Evolutionary conservation across 1,139 yeast genomes (phyloP).

Genomic region (Candida anutae): DNA sequence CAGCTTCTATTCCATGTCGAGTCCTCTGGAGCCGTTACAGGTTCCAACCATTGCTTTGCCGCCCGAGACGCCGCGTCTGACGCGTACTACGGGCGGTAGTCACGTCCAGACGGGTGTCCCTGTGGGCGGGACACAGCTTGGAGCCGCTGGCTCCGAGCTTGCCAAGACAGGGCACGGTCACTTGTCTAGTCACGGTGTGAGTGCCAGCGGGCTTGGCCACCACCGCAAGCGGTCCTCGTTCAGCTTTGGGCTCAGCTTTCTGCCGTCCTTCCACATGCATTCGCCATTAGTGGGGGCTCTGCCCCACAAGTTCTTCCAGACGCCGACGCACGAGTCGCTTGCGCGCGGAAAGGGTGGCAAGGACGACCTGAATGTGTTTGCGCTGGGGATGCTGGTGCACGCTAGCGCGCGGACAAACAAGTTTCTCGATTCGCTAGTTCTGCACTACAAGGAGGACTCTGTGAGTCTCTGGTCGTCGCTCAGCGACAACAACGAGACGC

Average conservation of each 20-base stretch:
- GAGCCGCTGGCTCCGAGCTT: too few relatives aligned
- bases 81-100: neutral
- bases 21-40: neutral
- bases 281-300: constrained; percentile 30
- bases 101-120: neutral
- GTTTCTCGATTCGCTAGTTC: constrained; percentile 17
- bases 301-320: constrained; percentile 30
- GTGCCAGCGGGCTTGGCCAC: constrained; percentile 1
- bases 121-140: neutral
- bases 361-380: too few relatives aligned
- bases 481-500: constrained; percentile 13
- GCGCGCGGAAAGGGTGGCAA: too few relatives aligned
- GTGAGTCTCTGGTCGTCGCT: constrained; percentile 28
- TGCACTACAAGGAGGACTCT: constrained; percentile 8
- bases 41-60: neutral
- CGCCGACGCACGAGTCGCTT: too few relatives aligned
- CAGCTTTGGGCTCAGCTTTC: constrained; percentile 35
- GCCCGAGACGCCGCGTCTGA: neutral
- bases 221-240: constrained; percentile 25
- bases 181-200: too few relatives aligned
- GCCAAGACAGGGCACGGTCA: too few relatives aligned
- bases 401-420: constrained; percentile 8
- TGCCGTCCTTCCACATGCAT: constrained; percentile 37
- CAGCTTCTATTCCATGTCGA: neutral
- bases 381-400: too few relatives aligned